These are phyloP conservation scores for Plantago rigida DNA, from an alignment of 305 asterid genomes.

Conservation along the genomic window DNA sequence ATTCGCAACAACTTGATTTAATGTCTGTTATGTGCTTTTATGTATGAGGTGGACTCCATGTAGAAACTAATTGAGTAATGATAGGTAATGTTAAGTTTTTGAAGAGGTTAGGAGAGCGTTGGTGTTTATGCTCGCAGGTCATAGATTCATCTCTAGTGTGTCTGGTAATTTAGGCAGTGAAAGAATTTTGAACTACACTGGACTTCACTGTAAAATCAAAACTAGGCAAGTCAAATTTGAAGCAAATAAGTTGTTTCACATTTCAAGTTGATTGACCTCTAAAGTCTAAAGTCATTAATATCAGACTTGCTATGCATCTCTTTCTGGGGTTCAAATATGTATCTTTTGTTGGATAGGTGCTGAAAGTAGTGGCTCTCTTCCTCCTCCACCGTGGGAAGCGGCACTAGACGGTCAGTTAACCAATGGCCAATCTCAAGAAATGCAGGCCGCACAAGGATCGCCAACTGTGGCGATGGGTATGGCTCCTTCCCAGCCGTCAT, in stretches of 20 bases:
- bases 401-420: slow-evolving; percentile 42
- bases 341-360: slow-evolving; percentile 31
- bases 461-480: slow-evolving; percentile 1
- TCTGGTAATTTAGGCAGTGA: too few species aligned
- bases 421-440: slow-evolving; percentile 37
- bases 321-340: too few species aligned
- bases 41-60: not conserved
- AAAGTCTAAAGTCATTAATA: too few species aligned
- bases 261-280: not conserved
- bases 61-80: not conserved
- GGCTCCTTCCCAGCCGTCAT: slow-evolving; percentile 32
- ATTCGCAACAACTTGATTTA: not conserved
- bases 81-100: not conserved
- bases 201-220: not conserved
- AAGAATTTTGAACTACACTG: not conserved
- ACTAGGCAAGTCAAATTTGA: not conserved
- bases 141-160: too few species aligned
- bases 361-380: slow-evolving; percentile 45
- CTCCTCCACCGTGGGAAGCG: slow-evolving; percentile 99
- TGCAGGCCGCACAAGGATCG: slow-evolving; percentile 39
- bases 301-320: too few species aligned
- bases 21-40: not conserved
- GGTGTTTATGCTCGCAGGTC: too few species aligned
- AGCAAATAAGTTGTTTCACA: not conserved
- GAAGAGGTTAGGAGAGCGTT: too few species aligned